Percentiles rank a stretch among this genome's conserved stretches.
Conservation (phyloP, 2,329 filamentous ascomycete genomes). For the Teratosphaeria pseudoeucalypti region DNA sequence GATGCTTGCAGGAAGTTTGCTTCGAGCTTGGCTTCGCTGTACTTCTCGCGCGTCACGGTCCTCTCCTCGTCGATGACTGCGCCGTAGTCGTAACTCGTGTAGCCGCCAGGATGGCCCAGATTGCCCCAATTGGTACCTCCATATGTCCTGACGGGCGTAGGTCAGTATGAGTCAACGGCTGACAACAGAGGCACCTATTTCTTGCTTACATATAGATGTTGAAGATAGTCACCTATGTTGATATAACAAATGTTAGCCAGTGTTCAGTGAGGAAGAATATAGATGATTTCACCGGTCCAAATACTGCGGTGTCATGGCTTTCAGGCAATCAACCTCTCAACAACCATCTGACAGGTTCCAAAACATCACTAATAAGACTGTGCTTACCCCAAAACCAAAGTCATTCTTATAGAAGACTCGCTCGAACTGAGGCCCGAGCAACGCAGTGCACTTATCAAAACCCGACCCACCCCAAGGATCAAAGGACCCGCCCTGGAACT, state of each 20-base stretch:
- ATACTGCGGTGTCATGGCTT: too few species aligned
- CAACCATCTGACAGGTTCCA: too few species aligned
- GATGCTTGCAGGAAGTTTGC: slow-evolving; percentile 66
- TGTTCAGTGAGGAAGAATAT: neutral
- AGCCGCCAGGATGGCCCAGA: slow-evolving; percentile 54
- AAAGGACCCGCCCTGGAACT: slow-evolving; percentile 45
- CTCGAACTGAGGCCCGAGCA: slow-evolving; percentile 64
- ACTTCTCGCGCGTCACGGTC: slow-evolving; percentile 61
- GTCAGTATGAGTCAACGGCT: neutral
- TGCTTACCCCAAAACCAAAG: slow-evolving; percentile 36
- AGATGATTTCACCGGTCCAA: neutral
- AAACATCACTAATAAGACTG: neutral
- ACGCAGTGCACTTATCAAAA: slow-evolving; percentile 54
- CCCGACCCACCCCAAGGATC: slow-evolving; percentile 66
- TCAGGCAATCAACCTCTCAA: too few species aligned
- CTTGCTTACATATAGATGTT: slow-evolving; percentile 58
- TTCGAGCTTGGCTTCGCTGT: slow-evolving; percentile 66
- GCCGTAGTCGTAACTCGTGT: slow-evolving; percentile 51
- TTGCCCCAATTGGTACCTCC: slow-evolving; percentile 83
- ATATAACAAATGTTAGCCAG: neutral
- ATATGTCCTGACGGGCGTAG: slow-evolving; percentile 33
- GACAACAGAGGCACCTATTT: neutral
- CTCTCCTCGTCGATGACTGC: slow-evolving; percentile 60
- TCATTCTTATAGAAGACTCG: slow-evolving; percentile 63
- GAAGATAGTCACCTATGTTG: slow-evolving; percentile 41